Base-by-base conservation (phyloP, 257 asterid genomes). In the Plantago elongata region DNA sequence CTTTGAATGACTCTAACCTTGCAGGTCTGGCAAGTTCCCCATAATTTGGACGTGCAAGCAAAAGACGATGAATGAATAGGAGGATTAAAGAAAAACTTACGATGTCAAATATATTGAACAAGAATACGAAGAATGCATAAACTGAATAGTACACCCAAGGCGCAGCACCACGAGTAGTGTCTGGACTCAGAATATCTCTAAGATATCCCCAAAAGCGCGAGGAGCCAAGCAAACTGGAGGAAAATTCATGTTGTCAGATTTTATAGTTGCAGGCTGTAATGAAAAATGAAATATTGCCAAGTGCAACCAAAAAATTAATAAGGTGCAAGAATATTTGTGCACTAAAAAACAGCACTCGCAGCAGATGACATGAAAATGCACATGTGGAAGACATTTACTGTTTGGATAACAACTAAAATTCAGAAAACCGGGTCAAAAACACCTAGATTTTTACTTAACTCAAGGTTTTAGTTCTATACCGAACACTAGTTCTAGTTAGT, bases 131-230 rank as follows among this genome's bases (percentile, higher is more conserved):
- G 73, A 93, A 89, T 13, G 94, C 96, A 71, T 89, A 93, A 34
- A 87, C 67, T 47, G 87, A 49, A 77, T 93, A 89, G 77, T 80
- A 93, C 71, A 93, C 94, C 99, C 99, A 93, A 56, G 99, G 97
- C 60, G 63, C 91, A 14, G 97, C 96, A 50, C 97, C 99, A 37
- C 50, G 72, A 51, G 91, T 46, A 46, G 87, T 87, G 67, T 76
- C 87, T 0, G 99, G 97, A 79, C 90, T 87, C 80, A 93, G 75
- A 68, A 81, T 70, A 61, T 93, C 80, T 68, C 81, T 89, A 64
- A 85, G 57, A 61, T 68, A 70, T 64, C 74, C 97, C 95, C 91
- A 87, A 55, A 93, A 93, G 55, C 94, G 84, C 45, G 89, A 81
- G 54, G 89, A 81, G 54, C 95, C 95, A 59, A 80, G 63, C 60